phyloP scores from a whole-genome alignment of 768 basidiomycete genomes.

The Obba rivulosa region DNA sequence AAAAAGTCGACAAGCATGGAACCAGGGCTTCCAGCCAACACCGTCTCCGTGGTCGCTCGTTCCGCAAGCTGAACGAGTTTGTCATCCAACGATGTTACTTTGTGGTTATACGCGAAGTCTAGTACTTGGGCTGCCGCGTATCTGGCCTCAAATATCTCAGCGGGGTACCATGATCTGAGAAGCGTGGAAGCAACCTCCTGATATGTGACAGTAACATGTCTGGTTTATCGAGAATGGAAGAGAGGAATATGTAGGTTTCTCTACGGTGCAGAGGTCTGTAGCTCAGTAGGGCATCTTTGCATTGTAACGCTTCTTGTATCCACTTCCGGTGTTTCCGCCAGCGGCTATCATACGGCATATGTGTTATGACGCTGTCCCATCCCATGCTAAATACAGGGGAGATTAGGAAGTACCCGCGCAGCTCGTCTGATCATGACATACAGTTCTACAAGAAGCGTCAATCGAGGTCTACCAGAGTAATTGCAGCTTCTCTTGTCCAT shows the following conservation, averaged over 20 bases:
- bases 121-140: conserved; percentile 25
- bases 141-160: conserved; percentile 8
- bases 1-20: conserved; percentile 30
- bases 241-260: conserved; percentile 23
- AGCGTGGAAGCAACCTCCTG: not conserved
- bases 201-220: conserved; percentile 20
- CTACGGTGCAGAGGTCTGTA: conserved; percentile 20
- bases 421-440: conserved; percentile 5
- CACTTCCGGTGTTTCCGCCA: conserved; percentile 24
- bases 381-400: conserved; percentile 12
- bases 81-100: conserved; percentile 24
- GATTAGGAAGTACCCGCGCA: not conserved
- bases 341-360: conserved; percentile 21
- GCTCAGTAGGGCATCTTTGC: conserved; percentile 6
- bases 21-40: conserved; percentile 19
- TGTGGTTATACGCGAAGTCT: conserved; percentile 28
- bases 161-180: not conserved
- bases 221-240: conserved; percentile 22
- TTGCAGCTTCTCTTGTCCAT: conserved; percentile 20
- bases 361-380: conserved; percentile 13
- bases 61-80: conserved; percentile 24
- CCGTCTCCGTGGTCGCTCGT: conserved; percentile 16
- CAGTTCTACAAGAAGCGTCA: conserved; percentile 15
- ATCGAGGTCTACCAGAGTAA: conserved; percentile 19
- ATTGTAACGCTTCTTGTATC: conserved; percentile 21